phyloP scores from a whole-genome alignment of 169 alveolate species.

The Plasmodium vivax region DNA sequence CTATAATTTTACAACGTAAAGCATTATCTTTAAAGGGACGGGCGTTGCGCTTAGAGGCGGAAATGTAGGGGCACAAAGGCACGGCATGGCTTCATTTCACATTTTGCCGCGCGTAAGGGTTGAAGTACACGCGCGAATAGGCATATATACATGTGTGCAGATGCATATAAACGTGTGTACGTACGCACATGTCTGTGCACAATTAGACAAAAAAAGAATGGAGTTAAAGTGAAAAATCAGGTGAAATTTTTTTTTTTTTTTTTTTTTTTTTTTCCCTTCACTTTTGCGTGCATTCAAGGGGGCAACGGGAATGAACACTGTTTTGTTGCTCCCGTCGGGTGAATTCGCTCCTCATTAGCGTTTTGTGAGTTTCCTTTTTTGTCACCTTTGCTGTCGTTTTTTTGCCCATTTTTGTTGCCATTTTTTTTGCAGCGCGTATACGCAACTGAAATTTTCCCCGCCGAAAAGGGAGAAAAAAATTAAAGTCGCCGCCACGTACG shows the following conservation, averaged over 20 bases:
- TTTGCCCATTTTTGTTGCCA: neutral
- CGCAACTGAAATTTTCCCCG: neutral
- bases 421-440: neutral
- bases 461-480: neutral
- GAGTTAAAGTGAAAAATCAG: neutral
- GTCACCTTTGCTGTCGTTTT: neutral
- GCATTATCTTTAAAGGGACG: neutral
- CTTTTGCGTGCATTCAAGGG: neutral
- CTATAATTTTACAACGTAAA: constrained; percentile 11
- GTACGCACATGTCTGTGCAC: constrained; percentile 3
- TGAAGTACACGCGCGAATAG: neutral
- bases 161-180: neutral
- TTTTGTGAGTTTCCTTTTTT: neutral
- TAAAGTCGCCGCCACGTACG: neutral
- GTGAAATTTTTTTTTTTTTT: neutral
- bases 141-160: neutral
- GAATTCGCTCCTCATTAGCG: neutral
- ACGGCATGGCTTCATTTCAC: neutral
- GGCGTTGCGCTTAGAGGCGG: neutral
- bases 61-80: neutral
- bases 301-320: neutral
- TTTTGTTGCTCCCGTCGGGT: neutral
- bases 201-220: constrained; percentile 22
- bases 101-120: neutral
- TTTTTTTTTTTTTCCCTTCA: constrained; percentile 3